These are phyloP conservation scores for Entrophospora sp. DNA, from an alignment of 192 early-diverging fungal species.

Conservation along the genomic window DNA sequence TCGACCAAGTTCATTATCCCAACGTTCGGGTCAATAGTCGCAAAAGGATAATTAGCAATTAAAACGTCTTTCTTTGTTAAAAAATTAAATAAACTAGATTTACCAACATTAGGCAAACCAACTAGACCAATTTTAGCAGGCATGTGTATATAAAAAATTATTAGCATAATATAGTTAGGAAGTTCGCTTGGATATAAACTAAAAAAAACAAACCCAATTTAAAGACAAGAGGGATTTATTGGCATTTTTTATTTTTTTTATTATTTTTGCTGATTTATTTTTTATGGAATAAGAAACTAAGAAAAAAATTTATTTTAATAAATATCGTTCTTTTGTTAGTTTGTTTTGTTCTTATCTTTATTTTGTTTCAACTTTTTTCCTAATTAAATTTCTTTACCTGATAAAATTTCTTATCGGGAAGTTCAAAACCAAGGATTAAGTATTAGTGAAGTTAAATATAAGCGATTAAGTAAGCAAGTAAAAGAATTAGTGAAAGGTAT, in stretches of 20 bases:
- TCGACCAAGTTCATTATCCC: conserved; percentile 63
- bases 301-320: too few relatives aligned
- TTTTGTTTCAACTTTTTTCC: too few relatives aligned
- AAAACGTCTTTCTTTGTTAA: conserved; percentile 40
- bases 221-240: too few relatives aligned
- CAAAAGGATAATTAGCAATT: conserved; percentile 79
- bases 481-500: not conserved
- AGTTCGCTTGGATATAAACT: too few relatives aligned
- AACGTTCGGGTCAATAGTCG: conserved; percentile 70
- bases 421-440: conserved; percentile 8
- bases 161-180: too few relatives aligned
- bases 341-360: too few relatives aligned
- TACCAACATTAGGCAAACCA: conserved; percentile 20
- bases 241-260: too few relatives aligned
- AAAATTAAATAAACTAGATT: conserved; percentile 50
- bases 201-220: too few relatives aligned
- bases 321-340: too few relatives aligned
- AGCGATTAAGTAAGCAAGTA: not conserved
- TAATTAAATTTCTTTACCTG: too few relatives aligned
- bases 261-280: too few relatives aligned
- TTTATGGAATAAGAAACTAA: too few relatives aligned
- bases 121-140: conserved; percentile 5
- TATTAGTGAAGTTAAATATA: conserved; percentile 6
- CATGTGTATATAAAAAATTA: conserved; percentile 3
- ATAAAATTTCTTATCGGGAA: conserved; percentile 2